phyloP scores from a whole-genome alignment of 768 basidiomycete species.

The Russula olivacea region DNA sequence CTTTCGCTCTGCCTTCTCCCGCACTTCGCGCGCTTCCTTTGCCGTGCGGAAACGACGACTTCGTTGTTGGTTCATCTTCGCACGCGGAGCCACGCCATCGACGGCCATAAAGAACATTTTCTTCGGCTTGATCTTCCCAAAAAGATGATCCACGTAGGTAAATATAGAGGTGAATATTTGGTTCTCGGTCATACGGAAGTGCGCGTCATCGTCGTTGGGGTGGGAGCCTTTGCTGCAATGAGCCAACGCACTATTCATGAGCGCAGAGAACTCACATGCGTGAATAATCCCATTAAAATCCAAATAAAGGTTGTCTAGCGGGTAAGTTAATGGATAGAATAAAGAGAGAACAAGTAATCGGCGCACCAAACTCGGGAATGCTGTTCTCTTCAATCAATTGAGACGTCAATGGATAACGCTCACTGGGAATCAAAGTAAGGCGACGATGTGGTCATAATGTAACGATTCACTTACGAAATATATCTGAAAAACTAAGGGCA shows the following conservation, averaged over 20 bases:
- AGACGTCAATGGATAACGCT: conserved; percentile 96
- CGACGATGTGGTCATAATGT: neutral
- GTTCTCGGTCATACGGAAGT: conserved; percentile 93
- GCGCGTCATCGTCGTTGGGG: conserved; percentile 93
- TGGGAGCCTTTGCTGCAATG: conserved; percentile 59
- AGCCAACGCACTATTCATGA: neutral
- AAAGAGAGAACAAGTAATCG: neutral
- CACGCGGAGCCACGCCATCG: conserved; percentile 93
- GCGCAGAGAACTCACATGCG: conserved; percentile 44
- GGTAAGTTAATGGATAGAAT: conserved; percentile 20
- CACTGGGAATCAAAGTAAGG: conserved; percentile 42
- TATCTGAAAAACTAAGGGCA: conserved; percentile 84
- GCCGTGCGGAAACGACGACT: conserved; percentile 91
- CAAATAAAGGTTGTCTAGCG: conserved; percentile 78
- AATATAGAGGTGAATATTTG: conserved; percentile 98
- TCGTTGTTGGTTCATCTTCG: conserved; percentile 99
- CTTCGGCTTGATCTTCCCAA: conserved; percentile 95
- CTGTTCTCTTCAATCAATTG: conserved; percentile 98
- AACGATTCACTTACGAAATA: conserved; percentile 61
- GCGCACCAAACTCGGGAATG: conserved; percentile 93
- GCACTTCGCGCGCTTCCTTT: conserved; percentile 81
- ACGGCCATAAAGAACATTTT: conserved; percentile 99
- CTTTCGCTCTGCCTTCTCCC: conserved; percentile 80
- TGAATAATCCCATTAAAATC: conserved; percentile 95
- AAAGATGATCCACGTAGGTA: conserved; percentile 93